phyloP scores from a whole-genome alignment of 2,329 filamentous ascomycete species.

The Dactylella cylindrospora region DNA sequence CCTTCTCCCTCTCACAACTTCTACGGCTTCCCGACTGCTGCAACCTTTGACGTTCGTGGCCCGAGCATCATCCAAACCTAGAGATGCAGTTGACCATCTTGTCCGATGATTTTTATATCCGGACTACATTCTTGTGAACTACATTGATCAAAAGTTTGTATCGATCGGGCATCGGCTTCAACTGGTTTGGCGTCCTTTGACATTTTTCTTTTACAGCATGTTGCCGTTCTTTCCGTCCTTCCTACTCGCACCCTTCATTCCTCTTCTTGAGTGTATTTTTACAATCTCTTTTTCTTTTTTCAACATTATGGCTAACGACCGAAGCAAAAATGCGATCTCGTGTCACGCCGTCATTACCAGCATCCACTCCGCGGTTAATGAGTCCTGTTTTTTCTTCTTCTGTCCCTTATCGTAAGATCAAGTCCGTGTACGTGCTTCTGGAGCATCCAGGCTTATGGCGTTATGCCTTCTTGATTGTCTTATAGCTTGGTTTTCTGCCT shows the following conservation, averaged over 20 bases:
- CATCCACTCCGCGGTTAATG: background rate
- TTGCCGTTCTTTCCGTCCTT: constrained; percentile 11
- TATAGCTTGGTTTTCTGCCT: constrained; percentile 5
- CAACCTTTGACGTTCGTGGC: constrained; percentile 28
- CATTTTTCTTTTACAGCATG: constrained; percentile 8
- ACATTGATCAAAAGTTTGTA: constrained; percentile 7
- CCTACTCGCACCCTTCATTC: constrained; percentile 6
- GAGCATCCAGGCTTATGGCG: constrained; percentile 28
- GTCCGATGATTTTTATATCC: constrained; percentile 7
- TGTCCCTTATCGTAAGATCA: constrained; percentile 9
- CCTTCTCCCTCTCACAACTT: constrained; percentile 32
- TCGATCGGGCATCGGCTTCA: constrained; percentile 20
- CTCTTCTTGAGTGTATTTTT: constrained; percentile 45
- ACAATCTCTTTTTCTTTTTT: constrained; percentile 36
- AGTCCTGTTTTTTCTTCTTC: background rate
- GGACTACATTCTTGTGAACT: constrained; percentile 7
- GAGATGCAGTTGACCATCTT: constrained; percentile 12
- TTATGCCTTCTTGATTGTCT: constrained; percentile 29
- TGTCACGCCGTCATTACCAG: constrained; percentile 14
- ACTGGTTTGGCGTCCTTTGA: constrained; percentile 10
- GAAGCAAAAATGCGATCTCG: constrained; percentile 27
- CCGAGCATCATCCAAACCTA: constrained; percentile 36
- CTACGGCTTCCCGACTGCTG: constrained; percentile 29
- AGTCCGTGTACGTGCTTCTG: constrained; percentile 28
- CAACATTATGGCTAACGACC: constrained; percentile 39